Evolutionary conservation across 495 filamentous ascomycete genomes (phyloP).

Genomic region (Talaromyces stipitatus): DNA sequence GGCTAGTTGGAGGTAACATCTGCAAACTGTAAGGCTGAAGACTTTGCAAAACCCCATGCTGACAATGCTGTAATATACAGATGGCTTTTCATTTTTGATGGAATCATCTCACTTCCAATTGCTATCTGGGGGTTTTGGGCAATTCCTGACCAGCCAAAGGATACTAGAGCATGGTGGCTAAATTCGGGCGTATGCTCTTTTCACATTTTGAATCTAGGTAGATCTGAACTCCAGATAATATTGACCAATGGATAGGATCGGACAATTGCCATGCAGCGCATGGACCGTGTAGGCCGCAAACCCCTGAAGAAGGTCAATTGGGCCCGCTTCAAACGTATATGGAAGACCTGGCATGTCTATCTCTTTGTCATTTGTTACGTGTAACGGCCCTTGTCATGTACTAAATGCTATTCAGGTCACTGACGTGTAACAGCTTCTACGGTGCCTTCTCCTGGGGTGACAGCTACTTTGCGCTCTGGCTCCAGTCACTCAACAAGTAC

Average conservation of each 20-base stretch:
- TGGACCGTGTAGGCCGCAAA: neutral
- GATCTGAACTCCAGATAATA: neutral
- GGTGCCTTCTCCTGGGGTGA: slow-evolving; percentile 1
- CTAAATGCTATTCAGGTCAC: neutral
- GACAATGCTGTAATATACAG: neutral
- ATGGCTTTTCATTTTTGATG: neutral
- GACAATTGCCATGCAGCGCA: neutral
- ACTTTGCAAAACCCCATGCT: neutral
- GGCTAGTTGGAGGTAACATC: slow-evolving; percentile 3
- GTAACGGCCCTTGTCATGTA: neutral
- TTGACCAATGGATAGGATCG: neutral
- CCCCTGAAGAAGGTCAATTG: neutral
- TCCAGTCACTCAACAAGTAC: neutral
- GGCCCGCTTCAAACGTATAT: neutral
- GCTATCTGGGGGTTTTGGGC: neutral
- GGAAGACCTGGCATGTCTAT: neutral
- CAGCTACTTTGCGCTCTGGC: neutral
- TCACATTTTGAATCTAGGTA: neutral
- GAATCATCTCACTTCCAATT: neutral
- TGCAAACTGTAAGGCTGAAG: too few relatives aligned
- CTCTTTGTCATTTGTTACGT: neutral
- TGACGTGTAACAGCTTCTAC: neutral
- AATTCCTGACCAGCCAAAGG: neutral
- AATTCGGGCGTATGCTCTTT: neutral
- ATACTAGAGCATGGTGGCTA: neutral